Conservation (phyloP, 352 stramenopile genomes). For the Elongisporangium anandrum region DNA sequence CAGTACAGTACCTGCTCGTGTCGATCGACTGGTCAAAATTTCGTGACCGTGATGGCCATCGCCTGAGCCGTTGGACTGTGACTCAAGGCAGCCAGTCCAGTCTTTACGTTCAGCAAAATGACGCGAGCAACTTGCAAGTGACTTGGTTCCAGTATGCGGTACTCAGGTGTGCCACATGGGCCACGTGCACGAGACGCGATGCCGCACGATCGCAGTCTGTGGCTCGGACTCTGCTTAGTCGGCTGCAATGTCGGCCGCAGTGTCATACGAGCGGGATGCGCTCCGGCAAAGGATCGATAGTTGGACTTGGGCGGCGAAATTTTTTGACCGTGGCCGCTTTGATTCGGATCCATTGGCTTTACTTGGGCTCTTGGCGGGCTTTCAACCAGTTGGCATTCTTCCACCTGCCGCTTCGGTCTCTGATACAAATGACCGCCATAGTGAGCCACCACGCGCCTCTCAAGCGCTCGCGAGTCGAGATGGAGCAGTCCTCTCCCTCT, state of each 20-base stretch:
- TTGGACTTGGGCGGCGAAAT: not conserved
- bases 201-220: not conserved
- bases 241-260: not conserved
- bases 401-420: not conserved
- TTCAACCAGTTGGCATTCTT: not conserved
- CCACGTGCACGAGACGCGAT: not conserved
- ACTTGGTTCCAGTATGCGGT: not conserved
- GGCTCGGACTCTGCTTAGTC: not conserved
- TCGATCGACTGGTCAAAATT: no score
- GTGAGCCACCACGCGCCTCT: not conserved
- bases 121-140: not conserved
- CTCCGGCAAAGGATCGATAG: not conserved
- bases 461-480: not conserved
- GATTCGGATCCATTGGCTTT: not conserved
- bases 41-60: not conserved
- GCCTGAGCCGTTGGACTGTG: not conserved
- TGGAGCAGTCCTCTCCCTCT: not conserved
- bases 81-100: not conserved
- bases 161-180: not conserved
- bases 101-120: not conserved
- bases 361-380: not conserved
- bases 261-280: not conserved
- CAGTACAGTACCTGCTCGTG: no score
- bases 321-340: not conserved
- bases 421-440: not conserved